Evolutionary conservation across 352 stramenopile species (phyloP).

Genomic region (Phytophthora rubi): DNA sequence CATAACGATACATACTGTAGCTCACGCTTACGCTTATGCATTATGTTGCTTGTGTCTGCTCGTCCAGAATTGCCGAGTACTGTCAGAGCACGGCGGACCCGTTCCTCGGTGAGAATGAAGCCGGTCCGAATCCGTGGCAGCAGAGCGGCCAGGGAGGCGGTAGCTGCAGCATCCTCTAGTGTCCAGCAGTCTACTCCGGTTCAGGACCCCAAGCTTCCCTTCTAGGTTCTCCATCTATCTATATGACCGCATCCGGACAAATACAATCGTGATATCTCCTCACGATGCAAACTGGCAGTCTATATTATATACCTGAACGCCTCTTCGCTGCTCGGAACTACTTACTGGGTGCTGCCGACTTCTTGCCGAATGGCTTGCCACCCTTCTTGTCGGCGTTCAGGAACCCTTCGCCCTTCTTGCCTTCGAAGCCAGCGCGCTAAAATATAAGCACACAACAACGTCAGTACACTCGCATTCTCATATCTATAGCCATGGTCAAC

Average conservation of each 20-base stretch:
- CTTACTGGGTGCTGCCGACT: conserved; percentile 37
- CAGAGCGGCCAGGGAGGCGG: conserved; percentile 66
- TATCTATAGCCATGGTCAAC: not conserved
- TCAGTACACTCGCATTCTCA: conserved; percentile 7
- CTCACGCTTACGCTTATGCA: conserved; percentile 3
- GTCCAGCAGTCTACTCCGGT: not conserved
- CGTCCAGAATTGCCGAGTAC: conserved; percentile 71
- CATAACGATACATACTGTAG: not conserved
- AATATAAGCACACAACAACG: conserved; percentile 10
- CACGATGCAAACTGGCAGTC: conserved; percentile 39
- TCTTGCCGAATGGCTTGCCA: conserved; percentile 31
- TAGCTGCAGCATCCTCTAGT: conserved; percentile 71
- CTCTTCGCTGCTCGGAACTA: conserved; percentile 44
- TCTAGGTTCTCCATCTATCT: conserved; percentile 25
- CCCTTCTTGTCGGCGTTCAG: conserved; percentile 72
- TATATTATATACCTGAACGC: conserved; percentile 49
- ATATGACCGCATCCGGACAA: conserved; percentile 18
- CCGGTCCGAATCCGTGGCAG: conserved; percentile 72
- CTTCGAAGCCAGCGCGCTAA: conserved; percentile 79
- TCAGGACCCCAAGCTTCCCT: conserved; percentile 1
- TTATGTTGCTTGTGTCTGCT: not conserved
- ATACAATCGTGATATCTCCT: conserved; percentile 11
- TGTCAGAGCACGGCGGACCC: conserved; percentile 75
- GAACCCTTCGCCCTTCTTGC: conserved; percentile 81
- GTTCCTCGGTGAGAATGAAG: conserved; percentile 80